Evolutionary conservation across 208 protist genomes (phyloP).

Genomic region (Endotrypanum monterogeii): DNA sequence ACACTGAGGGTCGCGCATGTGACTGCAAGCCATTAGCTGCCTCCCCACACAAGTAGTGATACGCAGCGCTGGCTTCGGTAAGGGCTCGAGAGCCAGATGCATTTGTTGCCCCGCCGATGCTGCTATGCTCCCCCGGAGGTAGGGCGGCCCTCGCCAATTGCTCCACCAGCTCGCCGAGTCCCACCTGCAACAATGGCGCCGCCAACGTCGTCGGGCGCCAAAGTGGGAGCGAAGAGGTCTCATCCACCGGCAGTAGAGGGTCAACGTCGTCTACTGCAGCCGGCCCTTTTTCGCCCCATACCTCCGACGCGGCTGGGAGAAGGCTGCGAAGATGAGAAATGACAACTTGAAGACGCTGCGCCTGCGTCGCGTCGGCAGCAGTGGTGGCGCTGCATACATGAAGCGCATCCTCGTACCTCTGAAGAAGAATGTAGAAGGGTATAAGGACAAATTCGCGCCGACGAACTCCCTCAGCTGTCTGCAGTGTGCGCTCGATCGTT

Average conservation of each 20-base stretch:
- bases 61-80: not conserved
- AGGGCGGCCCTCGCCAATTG: conserved; percentile 2
- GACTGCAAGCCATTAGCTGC: not conserved
- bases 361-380: conserved; percentile 34
- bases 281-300: conserved; percentile 2
- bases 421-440: conserved; percentile 68
- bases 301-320: conserved; percentile 29
- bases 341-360: conserved; percentile 67
- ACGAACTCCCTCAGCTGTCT: conserved; percentile 15
- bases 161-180: conserved; percentile 4
- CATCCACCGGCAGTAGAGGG: conserved; percentile 11
- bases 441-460: conserved; percentile 48
- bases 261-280: conserved; percentile 4
- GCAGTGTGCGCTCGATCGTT: conserved; percentile 60
- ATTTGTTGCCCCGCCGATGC: conserved; percentile 1
- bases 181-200: conserved; percentile 18
- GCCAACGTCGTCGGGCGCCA: conserved; percentile 21
- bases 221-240: conserved; percentile 2
- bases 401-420: conserved; percentile 70
- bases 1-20: conserved; percentile 9
- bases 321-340: conserved; percentile 64
- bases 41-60: not conserved
- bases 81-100: conserved; percentile 6
- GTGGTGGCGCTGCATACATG: conserved; percentile 45
- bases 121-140: not conserved